These are phyloP conservation scores for Cinnamomum chago DNA, from an alignment of 164 flowering plant genomes.

Conservation along the genomic window DNA sequence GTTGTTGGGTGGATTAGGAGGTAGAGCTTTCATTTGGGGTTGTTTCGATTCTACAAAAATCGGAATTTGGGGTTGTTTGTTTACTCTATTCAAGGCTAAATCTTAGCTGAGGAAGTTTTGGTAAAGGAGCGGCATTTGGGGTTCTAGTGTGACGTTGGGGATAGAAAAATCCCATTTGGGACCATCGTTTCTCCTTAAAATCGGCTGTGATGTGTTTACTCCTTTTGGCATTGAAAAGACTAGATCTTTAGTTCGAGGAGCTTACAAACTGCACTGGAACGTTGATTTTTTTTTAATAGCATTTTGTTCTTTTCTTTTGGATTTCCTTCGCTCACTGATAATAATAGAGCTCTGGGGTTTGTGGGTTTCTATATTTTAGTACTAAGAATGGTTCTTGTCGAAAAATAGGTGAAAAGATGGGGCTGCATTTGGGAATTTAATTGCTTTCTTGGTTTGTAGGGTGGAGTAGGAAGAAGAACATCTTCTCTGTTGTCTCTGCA, in stretches of 20 bases:
- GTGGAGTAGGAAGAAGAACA: too few species aligned
- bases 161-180: background rate
- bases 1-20: background rate
- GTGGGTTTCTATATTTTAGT: background rate
- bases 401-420: background rate
- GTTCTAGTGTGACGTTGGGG: background rate
- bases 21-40: background rate
- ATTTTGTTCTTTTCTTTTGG: background rate
- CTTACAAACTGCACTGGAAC: background rate
- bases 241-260: background rate
- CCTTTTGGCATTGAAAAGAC: background rate
- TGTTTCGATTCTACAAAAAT: too few species aligned
- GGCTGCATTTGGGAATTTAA: background rate
- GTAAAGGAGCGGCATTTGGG: conserved; percentile 2
- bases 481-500: background rate
- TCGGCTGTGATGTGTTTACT: background rate
- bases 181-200: background rate
- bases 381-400: background rate
- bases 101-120: background rate
- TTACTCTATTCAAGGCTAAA: background rate
- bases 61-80: background rate
- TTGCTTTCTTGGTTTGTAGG: background rate
- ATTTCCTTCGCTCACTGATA: background rate
- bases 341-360: background rate
- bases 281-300: background rate